These are phyloP conservation scores for Cladosporium austrohemisphaericum DNA, from an alignment of 2,329 filamentous ascomycete genomes.

Conservation along the genomic window DNA sequence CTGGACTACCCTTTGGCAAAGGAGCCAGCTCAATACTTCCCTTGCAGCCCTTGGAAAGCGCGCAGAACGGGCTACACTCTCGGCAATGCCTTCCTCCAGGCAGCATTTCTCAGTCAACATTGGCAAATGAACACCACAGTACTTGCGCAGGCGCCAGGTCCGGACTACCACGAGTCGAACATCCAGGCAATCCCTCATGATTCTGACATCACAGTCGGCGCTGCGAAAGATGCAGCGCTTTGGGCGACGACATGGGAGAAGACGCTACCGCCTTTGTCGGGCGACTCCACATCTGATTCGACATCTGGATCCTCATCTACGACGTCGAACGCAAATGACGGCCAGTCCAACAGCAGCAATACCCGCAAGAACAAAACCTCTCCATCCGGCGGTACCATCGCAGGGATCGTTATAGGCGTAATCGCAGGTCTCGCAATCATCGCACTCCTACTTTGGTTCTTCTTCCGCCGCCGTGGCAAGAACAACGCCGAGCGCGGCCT, in stretches of 20 bases:
- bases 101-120: constrained; percentile 45
- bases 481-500: not conserved
- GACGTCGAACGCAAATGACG: not conserved
- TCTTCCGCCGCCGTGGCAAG: constrained; percentile 14
- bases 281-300: not conserved
- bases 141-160: constrained; percentile 12
- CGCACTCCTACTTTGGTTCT: constrained; percentile 12
- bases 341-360: too few relatives aligned
- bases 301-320: too few relatives aligned
- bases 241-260: constrained; percentile 4
- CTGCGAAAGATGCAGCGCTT: not conserved
- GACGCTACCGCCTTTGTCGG: not conserved
- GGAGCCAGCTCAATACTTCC: constrained; percentile 40
- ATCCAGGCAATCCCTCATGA: constrained; percentile 1
- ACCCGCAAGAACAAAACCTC: too few relatives aligned
- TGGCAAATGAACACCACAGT: constrained; percentile 24
- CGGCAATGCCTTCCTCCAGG: constrained; percentile 47
- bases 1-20: constrained; percentile 37
- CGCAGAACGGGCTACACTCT: constrained; percentile 33
- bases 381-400: constrained; percentile 28
- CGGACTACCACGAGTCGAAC: not conserved
- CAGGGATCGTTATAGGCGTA: constrained; percentile 35
- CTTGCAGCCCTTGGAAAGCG: constrained; percentile 34
- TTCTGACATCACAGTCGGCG: not conserved
- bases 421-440: constrained; percentile 23